A percentile compares a stretch with the other conserved stretches of the same genome.
These are phyloP conservation scores for Acorus gramineus DNA, from an alignment of 106 monocot genomes.

Conservation along the genomic window DNA sequence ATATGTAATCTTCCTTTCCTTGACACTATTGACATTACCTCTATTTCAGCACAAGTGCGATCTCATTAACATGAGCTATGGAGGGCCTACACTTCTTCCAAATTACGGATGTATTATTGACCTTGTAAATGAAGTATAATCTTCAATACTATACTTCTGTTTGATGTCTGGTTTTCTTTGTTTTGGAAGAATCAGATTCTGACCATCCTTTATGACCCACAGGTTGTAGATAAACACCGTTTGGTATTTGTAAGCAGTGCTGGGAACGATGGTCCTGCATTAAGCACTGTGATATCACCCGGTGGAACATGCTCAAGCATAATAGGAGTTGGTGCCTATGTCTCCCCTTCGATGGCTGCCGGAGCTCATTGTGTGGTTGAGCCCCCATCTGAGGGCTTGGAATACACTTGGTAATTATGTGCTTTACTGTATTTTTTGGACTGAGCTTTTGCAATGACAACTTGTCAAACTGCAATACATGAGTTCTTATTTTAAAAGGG, in stretches of 20 bases:
- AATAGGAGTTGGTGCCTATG: slow-evolving; percentile 95
- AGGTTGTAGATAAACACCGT: slow-evolving; percentile 84
- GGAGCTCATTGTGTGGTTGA: slow-evolving; percentile 87
- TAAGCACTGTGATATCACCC: slow-evolving; percentile 90
- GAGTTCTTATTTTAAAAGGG: background rate
- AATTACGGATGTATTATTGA: slow-evolving; percentile 96
- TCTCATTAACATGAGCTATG: slow-evolving; percentile 99
- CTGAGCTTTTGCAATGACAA: background rate
- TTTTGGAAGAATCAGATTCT: background rate
- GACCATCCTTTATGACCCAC: slow-evolving; percentile 5
- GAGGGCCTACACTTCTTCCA: slow-evolving; percentile 74
- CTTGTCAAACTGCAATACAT: background rate
- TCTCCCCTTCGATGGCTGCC: slow-evolving; percentile 96
- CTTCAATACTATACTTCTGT: background rate
- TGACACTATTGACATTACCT: slow-evolving; percentile 5
- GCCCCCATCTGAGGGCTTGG: slow-evolving; percentile 69
- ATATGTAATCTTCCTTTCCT: too few species aligned
- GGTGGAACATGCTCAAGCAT: slow-evolving; percentile 93
- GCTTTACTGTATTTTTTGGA: too few species aligned
- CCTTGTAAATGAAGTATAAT: slow-evolving; percentile 75
- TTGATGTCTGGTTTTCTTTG: slow-evolving; percentile 1
- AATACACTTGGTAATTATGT: slow-evolving; percentile 79
- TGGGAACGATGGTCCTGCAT: slow-evolving; percentile 90
- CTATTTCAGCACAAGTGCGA: slow-evolving; percentile 89
- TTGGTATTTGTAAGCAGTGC: slow-evolving; percentile 93